phyloP scores from a whole-genome alignment of 306 rosid genomes.

The barrel medic (Medicago truncatula) region MtrunA17r5.0-ANR NC_053043.1:15461501-15462000 shows the following conservation, averaged over 20 bases:
- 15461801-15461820: too few species aligned
- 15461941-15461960: constrained; percentile 97
- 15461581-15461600: constrained; percentile 84
- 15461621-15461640: constrained; percentile 85
- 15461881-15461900: background rate
- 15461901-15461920: constrained; percentile 39
- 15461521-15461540: constrained; percentile 82
- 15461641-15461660: constrained; percentile 17
- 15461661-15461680: constrained; percentile 18
- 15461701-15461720: too few species aligned
- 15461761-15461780: too few species aligned
- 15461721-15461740: too few species aligned
- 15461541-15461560: constrained; percentile 93
- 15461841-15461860: background rate
- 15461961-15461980: constrained; percentile 89
- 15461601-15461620: constrained; percentile 89
- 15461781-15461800: too few species aligned
- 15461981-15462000: constrained; percentile 91
- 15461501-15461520: constrained; percentile 68
- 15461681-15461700: too few species aligned
- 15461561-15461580: constrained; percentile 93
- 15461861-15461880: background rate
- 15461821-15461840: too few species aligned
- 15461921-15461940: constrained; percentile 85
- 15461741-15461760: too few species aligned